Base-by-base conservation (phyloP, 164 flowering plant genomes). In the Echeveria elegans region DNA sequence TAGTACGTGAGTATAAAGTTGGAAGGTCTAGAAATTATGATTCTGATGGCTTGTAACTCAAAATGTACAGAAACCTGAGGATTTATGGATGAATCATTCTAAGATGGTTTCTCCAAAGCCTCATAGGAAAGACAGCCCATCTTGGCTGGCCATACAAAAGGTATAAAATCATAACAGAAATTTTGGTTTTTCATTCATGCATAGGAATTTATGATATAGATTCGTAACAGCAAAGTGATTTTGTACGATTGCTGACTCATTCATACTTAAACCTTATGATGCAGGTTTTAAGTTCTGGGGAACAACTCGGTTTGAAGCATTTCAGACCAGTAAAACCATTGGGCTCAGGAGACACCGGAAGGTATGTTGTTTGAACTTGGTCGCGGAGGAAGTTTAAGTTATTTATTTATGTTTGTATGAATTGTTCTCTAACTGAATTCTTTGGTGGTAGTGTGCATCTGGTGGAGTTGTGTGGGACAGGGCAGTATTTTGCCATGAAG, bases 301-400 rank as follows among this genome's bases (percentile, higher is more conserved):
- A 91, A 71, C 79, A 76, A 71, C 76, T 94, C 64, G 88, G 94
- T 47, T 74, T 91, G 71, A 81, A 89, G 63, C 97, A 94, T 80
- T 94, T 94, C 68, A 82, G 73, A 80, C 99, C 99, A 6, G 73
- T 94, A 28, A 94, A 86, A 71, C 88, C 99, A 2, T 73, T 94
- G 73, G 99, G 99, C 64, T 85, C 93, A 69, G 97, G 99, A 26
- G 99, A 94, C 78, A 94, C 99, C 34, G 99, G 99, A 72, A 94
- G 98, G 98, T 93, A 68, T 59, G 78, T 52, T 72, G 11, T 68
- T 32, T 45, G 58, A 31, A 18, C 29, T 41, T 16, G 12, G 21
- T 30, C 18, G 11, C n/a, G 4, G 64, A 61, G 30, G 23, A 31
- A 61, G 15, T 30, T 61, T 18, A 14, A n/a, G n/a, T 11, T 31